Conservation (phyloP, 202 grass and related monocot species). For the Zoysia matrella region DNA sequence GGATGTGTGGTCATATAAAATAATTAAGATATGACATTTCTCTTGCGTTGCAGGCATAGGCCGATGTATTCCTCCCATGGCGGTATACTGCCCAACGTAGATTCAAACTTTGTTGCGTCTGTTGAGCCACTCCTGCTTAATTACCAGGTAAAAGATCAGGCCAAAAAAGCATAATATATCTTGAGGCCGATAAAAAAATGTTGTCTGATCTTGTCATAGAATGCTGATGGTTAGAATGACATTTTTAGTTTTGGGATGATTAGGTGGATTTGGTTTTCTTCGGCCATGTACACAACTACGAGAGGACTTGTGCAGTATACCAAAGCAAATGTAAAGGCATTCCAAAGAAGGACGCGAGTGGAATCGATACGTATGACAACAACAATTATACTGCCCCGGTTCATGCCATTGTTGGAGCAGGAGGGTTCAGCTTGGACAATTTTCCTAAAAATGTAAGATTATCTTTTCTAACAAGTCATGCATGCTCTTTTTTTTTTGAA, state of each 20-base stretch:
- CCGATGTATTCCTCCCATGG: conserved; percentile 74
- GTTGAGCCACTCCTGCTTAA: conserved; percentile 76
- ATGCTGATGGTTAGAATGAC: not conserved
- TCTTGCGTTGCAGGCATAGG: conserved; percentile 65
- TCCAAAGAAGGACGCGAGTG: conserved; percentile 64
- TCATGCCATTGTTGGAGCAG: conserved; percentile 76
- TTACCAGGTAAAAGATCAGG: conserved; percentile 49
- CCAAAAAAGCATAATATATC: not conserved
- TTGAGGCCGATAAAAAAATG: not conserved
- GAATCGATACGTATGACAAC: conserved; percentile 78
- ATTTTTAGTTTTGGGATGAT: conserved; percentile 7
- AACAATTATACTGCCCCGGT: conserved; percentile 76
- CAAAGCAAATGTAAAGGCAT: conserved; percentile 56
- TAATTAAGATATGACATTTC: not conserved
- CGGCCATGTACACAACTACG: conserved; percentile 92
- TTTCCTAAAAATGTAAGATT: conserved; percentile 59
- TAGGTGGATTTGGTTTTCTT: conserved; percentile 92
- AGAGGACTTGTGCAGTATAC: conserved; percentile 81
- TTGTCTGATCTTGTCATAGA: not conserved
- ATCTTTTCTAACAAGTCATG: not conserved
- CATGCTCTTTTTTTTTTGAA: not conserved
- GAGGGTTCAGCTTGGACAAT: conserved; percentile 68
- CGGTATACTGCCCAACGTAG: conserved; percentile 60
- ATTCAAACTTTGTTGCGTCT: conserved; percentile 64
- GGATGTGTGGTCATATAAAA: not conserved